Conservation (phyloP, 192 early-diverging fungal species). For the Podila horticola region DNA sequence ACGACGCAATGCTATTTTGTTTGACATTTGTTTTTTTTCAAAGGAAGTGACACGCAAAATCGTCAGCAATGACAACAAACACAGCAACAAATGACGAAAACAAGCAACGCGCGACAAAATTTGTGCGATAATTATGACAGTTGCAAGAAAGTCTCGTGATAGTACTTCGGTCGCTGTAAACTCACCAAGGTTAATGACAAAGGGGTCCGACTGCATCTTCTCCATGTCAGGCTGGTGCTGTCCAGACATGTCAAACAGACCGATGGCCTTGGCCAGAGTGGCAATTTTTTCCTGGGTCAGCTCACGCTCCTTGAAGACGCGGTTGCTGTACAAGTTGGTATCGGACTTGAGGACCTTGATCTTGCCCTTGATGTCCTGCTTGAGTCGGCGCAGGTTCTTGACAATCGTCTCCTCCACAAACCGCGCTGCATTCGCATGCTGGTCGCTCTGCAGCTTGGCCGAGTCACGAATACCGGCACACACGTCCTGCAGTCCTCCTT, state of each 20-base stretch:
- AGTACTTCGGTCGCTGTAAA: not conserved
- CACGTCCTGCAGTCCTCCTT: slow-evolving; percentile 51
- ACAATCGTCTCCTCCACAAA: slow-evolving; percentile 49
- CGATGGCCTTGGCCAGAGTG: slow-evolving; percentile 44
- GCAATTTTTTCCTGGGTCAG: slow-evolving; percentile 51
- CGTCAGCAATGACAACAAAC: too few relatives aligned
- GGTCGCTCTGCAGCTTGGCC: slow-evolving; percentile 43
- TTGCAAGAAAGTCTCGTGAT: not conserved
- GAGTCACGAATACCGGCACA: slow-evolving; percentile 45
- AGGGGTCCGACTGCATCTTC: slow-evolving; percentile 34
- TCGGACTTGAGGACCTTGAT: slow-evolving; percentile 51
- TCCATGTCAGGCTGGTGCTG: slow-evolving; percentile 42
- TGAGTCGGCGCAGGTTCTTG: slow-evolving; percentile 44
- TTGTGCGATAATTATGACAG: not conserved
- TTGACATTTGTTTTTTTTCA: too few relatives aligned
- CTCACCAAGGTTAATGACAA: slow-evolving; percentile 35
- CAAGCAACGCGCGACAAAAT: not conserved
- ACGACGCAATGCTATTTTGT: slow-evolving; percentile 19
- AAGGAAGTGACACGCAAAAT: too few relatives aligned
- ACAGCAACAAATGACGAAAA: too few relatives aligned
- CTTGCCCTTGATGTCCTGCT: slow-evolving; percentile 56
- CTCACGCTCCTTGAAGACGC: slow-evolving; percentile 55
- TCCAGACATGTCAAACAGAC: slow-evolving; percentile 40
- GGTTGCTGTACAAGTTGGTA: slow-evolving; percentile 38
- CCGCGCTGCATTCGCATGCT: slow-evolving; percentile 46